A percentile compares a stretch with the other conserved stretches of the same genome.
Evolutionary conservation across 257 asterid species (phyloP).

Genomic region (Anisodus acutangulus): DNA sequence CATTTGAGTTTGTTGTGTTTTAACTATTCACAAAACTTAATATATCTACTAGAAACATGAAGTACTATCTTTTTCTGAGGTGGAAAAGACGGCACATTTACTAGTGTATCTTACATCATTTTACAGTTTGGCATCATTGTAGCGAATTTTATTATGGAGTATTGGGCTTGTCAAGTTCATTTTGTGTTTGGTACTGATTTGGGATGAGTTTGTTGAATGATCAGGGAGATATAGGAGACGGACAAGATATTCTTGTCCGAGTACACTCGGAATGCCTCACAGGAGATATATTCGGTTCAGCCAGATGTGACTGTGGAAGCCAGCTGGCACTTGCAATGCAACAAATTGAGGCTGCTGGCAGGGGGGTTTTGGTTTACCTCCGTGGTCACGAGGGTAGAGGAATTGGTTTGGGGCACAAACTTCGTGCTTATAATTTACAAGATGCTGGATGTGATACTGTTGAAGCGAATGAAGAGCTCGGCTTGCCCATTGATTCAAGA

Average conservation of each 20-base stretch:
- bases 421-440: conserved; percentile 90
- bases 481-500: conserved; percentile 94
- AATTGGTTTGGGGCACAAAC: conserved; percentile 97
- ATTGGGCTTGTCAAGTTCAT: neutral
- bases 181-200: neutral
- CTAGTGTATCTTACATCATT: neutral
- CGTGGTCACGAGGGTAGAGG: conserved; percentile 99
- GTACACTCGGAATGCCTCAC: conserved; percentile 99
- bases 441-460: conserved; percentile 95
- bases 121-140: neutral
- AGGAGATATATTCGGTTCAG: conserved; percentile 96
- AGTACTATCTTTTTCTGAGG: neutral
- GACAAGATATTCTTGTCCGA: conserved; percentile 83
- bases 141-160: neutral
- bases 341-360: conserved; percentile 90
- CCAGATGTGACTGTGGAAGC: conserved; percentile 94
- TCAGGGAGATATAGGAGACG: conserved; percentile 95
- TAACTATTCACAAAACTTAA: neutral
- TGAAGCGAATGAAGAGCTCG: conserved; percentile 96
- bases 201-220: conserved; percentile 25
- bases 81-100: neutral
- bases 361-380: conserved; percentile 87
- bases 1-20: neutral
- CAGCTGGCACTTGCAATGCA: conserved; percentile 93
- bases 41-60: neutral